phyloP scores from a whole-genome alignment of 352 stramenopile species.

The Globisporangium lucens region DNA sequence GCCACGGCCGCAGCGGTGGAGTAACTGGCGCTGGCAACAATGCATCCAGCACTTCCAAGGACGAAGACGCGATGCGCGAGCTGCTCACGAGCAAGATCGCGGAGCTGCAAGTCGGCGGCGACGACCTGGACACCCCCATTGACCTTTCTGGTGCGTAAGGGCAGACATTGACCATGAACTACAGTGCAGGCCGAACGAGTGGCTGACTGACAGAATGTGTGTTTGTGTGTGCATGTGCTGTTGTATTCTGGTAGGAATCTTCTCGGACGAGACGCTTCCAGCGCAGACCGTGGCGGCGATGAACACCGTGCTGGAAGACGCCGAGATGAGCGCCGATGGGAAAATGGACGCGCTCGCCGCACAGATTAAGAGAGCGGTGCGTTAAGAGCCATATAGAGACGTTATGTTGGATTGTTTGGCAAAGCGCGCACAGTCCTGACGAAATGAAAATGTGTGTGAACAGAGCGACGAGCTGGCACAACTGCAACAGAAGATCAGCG shows the following conservation, averaged over 20 bases:
- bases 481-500: slow-evolving; percentile 79
- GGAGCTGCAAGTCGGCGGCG: slow-evolving; percentile 78
- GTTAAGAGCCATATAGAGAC: not conserved
- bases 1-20: slow-evolving; percentile 22
- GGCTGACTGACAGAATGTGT: not conserved
- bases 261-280: slow-evolving; percentile 51
- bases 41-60: slow-evolving; percentile 18
- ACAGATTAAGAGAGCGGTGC: slow-evolving; percentile 45
- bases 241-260: slow-evolving; percentile 39
- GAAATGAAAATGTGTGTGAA: slow-evolving; percentile 3
- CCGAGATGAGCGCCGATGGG: slow-evolving; percentile 34
- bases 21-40: slow-evolving; percentile 3
- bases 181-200: no score
- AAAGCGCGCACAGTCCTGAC: not conserved
- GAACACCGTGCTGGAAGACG: slow-evolving; percentile 37
- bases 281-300: slow-evolving; percentile 30
- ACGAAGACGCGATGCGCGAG: slow-evolving; percentile 67
- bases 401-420: not conserved
- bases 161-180: no score
- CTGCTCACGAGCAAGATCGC: slow-evolving; percentile 82
- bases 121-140: slow-evolving; percentile 71
- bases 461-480: slow-evolving; percentile 56
- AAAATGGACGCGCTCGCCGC: slow-evolving; percentile 40
- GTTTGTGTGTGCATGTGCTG: not conserved
- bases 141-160: slow-evolving; percentile 46